Percentiles rank a stretch among this genome's conserved stretches.
phyloP scores from a whole-genome alignment of 176 grass and related monocot genomes.

The Aegilops sharonensis region DNA sequence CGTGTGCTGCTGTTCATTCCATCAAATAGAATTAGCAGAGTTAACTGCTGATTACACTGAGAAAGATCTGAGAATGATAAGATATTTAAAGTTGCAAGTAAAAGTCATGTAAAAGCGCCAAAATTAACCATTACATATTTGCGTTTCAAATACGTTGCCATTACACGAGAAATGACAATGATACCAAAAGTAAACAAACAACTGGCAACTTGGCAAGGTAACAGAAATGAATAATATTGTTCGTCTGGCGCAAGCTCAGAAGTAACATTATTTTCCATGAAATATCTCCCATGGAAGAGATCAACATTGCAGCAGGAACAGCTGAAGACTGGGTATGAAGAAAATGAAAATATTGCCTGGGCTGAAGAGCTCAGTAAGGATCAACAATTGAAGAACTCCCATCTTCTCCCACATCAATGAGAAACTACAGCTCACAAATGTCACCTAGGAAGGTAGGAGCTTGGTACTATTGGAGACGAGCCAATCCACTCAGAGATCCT shows the following conservation, averaged over 20 bases:
- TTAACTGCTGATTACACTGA: background rate
- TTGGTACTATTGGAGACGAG: background rate
- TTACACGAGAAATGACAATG: background rate
- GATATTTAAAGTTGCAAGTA: background rate
- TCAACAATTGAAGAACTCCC: background rate
- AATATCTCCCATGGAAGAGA: constrained; percentile 10
- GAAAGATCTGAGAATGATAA: background rate
- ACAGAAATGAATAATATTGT: background rate
- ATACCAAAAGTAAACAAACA: background rate
- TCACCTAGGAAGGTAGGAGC: background rate
- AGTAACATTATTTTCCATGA: background rate
- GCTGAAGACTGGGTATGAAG: background rate
- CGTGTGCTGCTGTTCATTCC: background rate
- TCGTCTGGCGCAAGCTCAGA: background rate
- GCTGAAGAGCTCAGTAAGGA: background rate
- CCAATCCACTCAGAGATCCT: constrained; percentile 58
- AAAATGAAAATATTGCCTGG: background rate
- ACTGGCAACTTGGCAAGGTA: background rate
- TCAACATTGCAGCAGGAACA: background rate
- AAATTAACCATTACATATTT: background rate
- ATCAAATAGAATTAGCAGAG: background rate
- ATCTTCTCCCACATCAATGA: background rate
- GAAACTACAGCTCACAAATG: constrained; percentile 1
- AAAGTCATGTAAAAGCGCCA: background rate
- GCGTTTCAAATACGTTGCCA: background rate